Conservation (phyloP, 768 basidiomycete species). For the Termitomyces sp. region DNA sequence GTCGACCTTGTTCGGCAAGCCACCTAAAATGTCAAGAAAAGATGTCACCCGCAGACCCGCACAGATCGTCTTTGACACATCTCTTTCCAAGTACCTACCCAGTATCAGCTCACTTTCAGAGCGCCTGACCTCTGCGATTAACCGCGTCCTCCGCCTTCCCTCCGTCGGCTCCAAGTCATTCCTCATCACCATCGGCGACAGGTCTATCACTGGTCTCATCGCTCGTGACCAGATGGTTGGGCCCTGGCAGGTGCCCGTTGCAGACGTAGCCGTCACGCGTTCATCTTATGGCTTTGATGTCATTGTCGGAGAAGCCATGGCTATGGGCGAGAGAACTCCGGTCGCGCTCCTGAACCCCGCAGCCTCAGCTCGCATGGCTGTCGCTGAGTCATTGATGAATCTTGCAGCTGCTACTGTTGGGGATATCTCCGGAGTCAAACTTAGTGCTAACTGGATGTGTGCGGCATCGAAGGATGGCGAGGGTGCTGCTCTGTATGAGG, state of each 20-base stretch:
- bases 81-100: constrained; percentile 67
- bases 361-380: constrained; percentile 94
- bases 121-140: constrained; percentile 59
- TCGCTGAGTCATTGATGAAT: constrained; percentile 92
- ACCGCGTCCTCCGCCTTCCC: constrained; percentile 86
- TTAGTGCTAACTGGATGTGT: constrained; percentile 99
- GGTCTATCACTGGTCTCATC: constrained; percentile 90
- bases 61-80: constrained; percentile 60
- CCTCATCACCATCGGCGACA: constrained; percentile 97
- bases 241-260: constrained; percentile 96
- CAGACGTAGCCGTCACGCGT: constrained; percentile 96
- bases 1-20: constrained; percentile 95
- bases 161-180: constrained; percentile 95
- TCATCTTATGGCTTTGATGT: constrained; percentile 91
- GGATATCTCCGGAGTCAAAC: constrained; percentile 72
- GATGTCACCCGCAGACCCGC: constrained; percentile 47
- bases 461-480: constrained; percentile 88
- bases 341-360: constrained; percentile 83
- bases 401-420: constrained; percentile 77
- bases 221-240: constrained; percentile 99
- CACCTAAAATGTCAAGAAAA: constrained; percentile 83
- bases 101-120: constrained; percentile 32
- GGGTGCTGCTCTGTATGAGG: constrained; percentile 85
- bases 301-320: constrained; percentile 90
- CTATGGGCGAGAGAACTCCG: constrained; percentile 96